Evolutionary conservation across 306 rosid species (phyloP).

Genomic region (Senna siamea): DNA sequence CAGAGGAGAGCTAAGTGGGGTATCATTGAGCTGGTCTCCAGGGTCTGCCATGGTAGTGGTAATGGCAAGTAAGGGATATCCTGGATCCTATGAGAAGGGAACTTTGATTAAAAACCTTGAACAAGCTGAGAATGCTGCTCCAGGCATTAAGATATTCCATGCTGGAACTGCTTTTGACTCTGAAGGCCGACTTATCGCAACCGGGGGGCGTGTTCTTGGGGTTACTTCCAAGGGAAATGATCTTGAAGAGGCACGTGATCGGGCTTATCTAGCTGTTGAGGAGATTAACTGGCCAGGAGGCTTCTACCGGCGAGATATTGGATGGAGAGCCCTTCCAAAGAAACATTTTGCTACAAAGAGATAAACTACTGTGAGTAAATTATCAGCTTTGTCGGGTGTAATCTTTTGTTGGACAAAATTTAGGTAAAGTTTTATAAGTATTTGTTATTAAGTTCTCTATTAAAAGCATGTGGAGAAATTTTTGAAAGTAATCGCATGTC

Average conservation of each 20-base stretch:
- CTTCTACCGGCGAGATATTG: constrained; percentile 86
- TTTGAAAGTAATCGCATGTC: too few relatives aligned
- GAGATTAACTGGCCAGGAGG: constrained; percentile 84
- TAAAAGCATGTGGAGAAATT: too few relatives aligned
- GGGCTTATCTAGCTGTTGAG: constrained; percentile 74
- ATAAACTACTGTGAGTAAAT: constrained; percentile 29
- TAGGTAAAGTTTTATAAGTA: too few relatives aligned
- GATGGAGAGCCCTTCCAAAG: constrained; percentile 76
- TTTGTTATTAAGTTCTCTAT: too few relatives aligned
- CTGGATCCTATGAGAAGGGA: constrained; percentile 87
- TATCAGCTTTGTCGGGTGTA: constrained; percentile 30
- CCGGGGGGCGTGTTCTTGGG: constrained; percentile 96
- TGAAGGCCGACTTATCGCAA: constrained; percentile 70
- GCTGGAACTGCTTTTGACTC: constrained; percentile 88
- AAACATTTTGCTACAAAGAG: constrained; percentile 1
- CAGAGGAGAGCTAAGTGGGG: constrained; percentile 78
- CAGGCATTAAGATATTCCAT: constrained; percentile 81
- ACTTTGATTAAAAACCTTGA: constrained; percentile 76
- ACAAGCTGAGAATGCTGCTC: constrained; percentile 75
- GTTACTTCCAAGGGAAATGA: constrained; percentile 81
- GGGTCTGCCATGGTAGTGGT: constrained; percentile 98
- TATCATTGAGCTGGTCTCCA: constrained; percentile 80
- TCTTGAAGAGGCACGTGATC: constrained; percentile 81
- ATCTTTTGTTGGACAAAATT: too few relatives aligned
- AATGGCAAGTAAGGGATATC: constrained; percentile 97